Evolutionary conservation across 1,139 yeast species (phyloP), one percentile per base, ranked within the genome.

Genomic region (Blastobotrys buckinghamii): DNA sequence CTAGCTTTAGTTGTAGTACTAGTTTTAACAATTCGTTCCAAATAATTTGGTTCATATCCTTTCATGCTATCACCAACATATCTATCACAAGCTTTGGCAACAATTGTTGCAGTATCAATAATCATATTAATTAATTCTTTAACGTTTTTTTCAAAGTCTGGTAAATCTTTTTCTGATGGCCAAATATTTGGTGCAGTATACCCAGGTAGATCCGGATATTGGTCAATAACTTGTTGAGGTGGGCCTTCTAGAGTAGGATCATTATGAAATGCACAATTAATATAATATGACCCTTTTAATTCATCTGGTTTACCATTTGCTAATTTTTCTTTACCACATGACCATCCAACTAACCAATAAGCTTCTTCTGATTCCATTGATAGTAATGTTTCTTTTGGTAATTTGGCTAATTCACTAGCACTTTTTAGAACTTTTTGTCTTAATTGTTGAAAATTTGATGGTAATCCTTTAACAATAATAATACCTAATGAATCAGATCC

Each of bases 1-100:
- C 85, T 64, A 0, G 85, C 85, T 57, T 80, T 79, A 22, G 84
- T 74, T 35, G 82, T 76, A 15, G 79, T 76, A 8, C 82, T 77
- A 9, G 69, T 62, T 41, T 64, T 61, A 9, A 80, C 82, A 29
- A 78, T 68, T 33, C 70, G 63, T 49, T 74, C 68, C 42, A 81
- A 64, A 52, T 71, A 77, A 7, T 69, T 66, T 1, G 57, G 53
- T 24, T 65, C 64, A 53, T 75, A 71, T 7, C 66, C 65, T 6
- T 34, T 27, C 33, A 47, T 40, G 16, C 42, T 36, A 15, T 50
- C 1, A 51, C 13, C 62, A 57, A 33, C 75, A 53, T 70, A 77
- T 17, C 63, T 55, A 57, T 81, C 86, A 60, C 84, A 78, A 30
- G 76, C 76, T 15, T 61, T 57, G 13, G 84, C 83, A 6, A 81